Evolutionary conservation across 2,329 filamentous ascomycete species (phyloP).

Genomic region (Cyphellophora europaea): DNA sequence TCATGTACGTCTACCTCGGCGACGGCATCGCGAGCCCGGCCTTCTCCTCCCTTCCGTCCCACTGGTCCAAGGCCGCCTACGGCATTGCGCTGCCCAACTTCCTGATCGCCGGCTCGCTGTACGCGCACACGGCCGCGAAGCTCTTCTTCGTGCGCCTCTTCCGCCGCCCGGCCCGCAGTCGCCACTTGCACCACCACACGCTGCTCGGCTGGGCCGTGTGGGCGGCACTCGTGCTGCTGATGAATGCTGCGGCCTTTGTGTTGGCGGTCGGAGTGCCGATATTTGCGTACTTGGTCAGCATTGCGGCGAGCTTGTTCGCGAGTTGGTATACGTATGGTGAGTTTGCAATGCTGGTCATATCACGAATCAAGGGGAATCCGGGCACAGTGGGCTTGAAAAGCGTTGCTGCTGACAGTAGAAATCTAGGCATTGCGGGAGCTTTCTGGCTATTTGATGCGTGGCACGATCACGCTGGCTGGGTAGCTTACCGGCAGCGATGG

Average conservation of each 20-base stretch:
- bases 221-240: conserved; percentile 44
- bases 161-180: no score
- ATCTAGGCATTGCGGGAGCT: no score
- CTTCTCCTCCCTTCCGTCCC: conserved; percentile 49
- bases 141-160: conserved; percentile 59
- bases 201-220: conserved; percentile 46
- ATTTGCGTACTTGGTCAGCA: conserved; percentile 57
- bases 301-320: conserved; percentile 55
- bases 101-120: conserved; percentile 61
- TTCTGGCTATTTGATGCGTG: no score
- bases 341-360: no score
- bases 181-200: conserved; percentile 48
- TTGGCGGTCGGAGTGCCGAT: conserved; percentile 62
- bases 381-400: no score
- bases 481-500: no score
- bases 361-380: no score
- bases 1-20: conserved; percentile 61
- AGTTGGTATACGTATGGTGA: no score
- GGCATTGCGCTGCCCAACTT: conserved; percentile 63
- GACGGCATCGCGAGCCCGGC: conserved; percentile 54
- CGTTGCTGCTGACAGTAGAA: no score
- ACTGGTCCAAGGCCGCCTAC: conserved; percentile 56
- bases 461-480: no score
- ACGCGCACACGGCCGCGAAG: conserved; percentile 57
- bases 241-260: conserved; percentile 56